Percentiles rank a stretch among this genome's conserved stretches.
These are phyloP conservation scores for Calonectria pauciramosa DNA, from an alignment of 2,329 filamentous ascomycete genomes.

Conservation along the genomic window DNA sequence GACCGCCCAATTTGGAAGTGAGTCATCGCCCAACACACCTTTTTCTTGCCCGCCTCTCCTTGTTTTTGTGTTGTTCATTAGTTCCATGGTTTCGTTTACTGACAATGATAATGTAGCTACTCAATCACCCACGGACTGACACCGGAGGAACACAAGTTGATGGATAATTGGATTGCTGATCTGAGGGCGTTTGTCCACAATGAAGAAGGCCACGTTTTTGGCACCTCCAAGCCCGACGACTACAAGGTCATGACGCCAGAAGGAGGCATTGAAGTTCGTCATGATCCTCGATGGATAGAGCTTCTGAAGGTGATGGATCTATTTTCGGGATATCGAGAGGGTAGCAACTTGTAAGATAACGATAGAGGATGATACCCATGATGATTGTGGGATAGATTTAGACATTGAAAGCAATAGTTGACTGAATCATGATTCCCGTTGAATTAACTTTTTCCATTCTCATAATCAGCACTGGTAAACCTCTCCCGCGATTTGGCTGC, in stretches of 20 bases:
- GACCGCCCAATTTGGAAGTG: slow-evolving; percentile 32
- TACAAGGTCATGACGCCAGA: slow-evolving; percentile 27
- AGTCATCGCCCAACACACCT: background rate
- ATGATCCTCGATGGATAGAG: slow-evolving; percentile 19
- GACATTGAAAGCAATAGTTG: background rate
- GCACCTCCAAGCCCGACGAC: slow-evolving; percentile 3
- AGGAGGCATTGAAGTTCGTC: slow-evolving; percentile 15
- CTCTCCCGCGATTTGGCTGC: background rate
- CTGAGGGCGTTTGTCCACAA: slow-evolving; percentile 20
- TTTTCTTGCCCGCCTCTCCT: background rate
- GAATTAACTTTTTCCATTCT: too few relatives aligned
- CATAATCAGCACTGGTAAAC: background rate
- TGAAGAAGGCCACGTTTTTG: background rate
- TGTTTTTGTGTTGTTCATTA: too few relatives aligned
- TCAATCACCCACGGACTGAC: slow-evolving; percentile 26
- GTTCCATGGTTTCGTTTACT: background rate
- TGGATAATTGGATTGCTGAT: slow-evolving; percentile 26
- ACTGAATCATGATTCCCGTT: background rate
- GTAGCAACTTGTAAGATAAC: background rate
- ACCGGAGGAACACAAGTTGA: background rate
- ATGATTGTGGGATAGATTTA: background rate
- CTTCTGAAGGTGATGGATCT: slow-evolving; percentile 18
- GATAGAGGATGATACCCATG: background rate
- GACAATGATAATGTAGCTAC: background rate
- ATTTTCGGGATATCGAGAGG: slow-evolving; percentile 8